These are phyloP conservation scores for Verticillium isaacii DNA, from an alignment of 2,329 filamentous ascomycete genomes.

Conservation along the genomic window DNA sequence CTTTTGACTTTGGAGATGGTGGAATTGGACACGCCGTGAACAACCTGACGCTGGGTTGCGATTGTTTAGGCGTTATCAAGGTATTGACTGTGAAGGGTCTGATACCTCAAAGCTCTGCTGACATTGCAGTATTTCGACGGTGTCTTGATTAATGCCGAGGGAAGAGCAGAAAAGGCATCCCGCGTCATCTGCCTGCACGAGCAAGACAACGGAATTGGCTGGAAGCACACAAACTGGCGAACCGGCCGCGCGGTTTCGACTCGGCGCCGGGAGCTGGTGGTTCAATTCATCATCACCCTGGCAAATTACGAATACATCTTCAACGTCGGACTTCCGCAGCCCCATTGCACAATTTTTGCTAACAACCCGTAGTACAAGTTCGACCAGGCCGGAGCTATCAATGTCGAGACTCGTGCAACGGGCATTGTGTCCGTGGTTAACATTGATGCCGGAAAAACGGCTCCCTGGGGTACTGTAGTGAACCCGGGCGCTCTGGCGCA, in stretches of 20 bases:
- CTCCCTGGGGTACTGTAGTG: constrained; percentile 44
- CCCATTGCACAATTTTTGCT: background rate
- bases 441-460: constrained; percentile 34
- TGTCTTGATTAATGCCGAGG: constrained; percentile 46
- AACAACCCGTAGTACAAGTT: constrained; percentile 44
- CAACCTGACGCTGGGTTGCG: constrained; percentile 62
- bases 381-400: constrained; percentile 57
- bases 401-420: constrained; percentile 58
- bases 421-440: constrained; percentile 49
- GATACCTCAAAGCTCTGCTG: background rate
- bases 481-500: constrained; percentile 46
- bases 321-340: constrained; percentile 20
- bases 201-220: constrained; percentile 63
- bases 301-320: constrained; percentile 70
- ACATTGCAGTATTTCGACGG: constrained; percentile 39
- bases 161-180: constrained; percentile 41
- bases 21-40: constrained; percentile 62
- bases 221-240: constrained; percentile 68
- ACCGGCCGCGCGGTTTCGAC: constrained; percentile 59
- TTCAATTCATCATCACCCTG: constrained; percentile 25
- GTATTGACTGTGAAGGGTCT: background rate
- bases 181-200: constrained; percentile 68
- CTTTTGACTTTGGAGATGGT: constrained; percentile 65
- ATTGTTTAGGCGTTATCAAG: constrained; percentile 59
- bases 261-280: background rate